Conservation (phyloP, 352 stramenopile genomes). For the Phytopythium vexans region DNA sequence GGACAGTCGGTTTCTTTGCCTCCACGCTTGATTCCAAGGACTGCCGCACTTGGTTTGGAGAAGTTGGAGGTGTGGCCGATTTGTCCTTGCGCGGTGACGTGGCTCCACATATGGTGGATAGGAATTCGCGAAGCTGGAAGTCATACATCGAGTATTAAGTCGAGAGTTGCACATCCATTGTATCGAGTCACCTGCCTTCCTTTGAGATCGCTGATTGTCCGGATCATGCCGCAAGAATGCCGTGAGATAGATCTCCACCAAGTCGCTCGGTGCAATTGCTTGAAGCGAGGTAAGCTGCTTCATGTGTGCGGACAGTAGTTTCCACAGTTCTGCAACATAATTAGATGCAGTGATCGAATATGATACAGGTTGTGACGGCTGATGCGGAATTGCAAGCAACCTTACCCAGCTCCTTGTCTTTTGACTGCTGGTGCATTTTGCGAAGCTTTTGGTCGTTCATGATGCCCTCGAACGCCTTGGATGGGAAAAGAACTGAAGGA, state of each 20-base stretch:
- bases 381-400: no score
- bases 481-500: constrained; percentile 56
- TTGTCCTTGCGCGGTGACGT: constrained; percentile 22
- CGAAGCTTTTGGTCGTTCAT: constrained; percentile 78
- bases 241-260: constrained; percentile 45
- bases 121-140: constrained; percentile 59
- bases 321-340: constrained; percentile 57
- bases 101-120: constrained; percentile 40
- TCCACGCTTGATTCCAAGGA: neutral
- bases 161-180: no score
- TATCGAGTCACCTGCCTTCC: constrained; percentile 40
- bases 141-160: neutral
- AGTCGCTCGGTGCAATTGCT: constrained; percentile 23
- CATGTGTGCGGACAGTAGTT: constrained; percentile 48
- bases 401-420: constrained; percentile 64
- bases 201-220: constrained; percentile 54
- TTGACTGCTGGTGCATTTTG: constrained; percentile 69
- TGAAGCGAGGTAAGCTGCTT: constrained; percentile 52
- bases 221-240: constrained; percentile 58
- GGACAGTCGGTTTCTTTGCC: constrained; percentile 9
- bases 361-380: no score
- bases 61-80: constrained; percentile 11
- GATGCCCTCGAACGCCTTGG: constrained; percentile 75
- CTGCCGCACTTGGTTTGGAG: constrained; percentile 17
- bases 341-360: no score